phyloP scores from a whole-genome alignment of 1,284 basidiomycete genomes.

The Cryptococcus sp. region DNA sequence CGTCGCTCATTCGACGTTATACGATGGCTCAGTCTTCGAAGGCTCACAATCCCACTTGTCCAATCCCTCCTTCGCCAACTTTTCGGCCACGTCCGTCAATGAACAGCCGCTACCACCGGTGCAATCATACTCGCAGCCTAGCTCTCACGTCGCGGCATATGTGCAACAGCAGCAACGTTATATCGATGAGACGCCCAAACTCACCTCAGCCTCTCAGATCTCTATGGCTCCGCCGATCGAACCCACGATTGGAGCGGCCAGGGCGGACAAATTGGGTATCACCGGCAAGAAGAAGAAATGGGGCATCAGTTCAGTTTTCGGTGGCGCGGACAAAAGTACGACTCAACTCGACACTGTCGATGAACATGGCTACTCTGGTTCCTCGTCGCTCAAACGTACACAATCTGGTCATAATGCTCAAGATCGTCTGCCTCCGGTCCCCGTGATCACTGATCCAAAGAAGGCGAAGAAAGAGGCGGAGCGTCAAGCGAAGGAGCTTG shows the following conservation, averaged over 20 bases:
- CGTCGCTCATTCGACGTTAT: constrained; percentile 17
- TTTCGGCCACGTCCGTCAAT: constrained; percentile 13
- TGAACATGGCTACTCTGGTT: constrained; percentile 52
- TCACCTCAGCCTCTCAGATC: constrained; percentile 6
- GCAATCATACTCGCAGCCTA: constrained; percentile 2
- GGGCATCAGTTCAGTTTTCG: constrained; percentile 64
- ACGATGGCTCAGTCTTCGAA: constrained; percentile 31
- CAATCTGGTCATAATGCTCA: constrained; percentile 70
- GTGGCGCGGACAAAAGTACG: constrained; percentile 66
- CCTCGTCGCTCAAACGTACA: constrained; percentile 74
- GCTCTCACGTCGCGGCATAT: constrained; percentile 16
- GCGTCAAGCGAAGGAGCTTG: constrained; percentile 77
- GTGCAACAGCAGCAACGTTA: constrained; percentile 19
- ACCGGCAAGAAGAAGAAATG: constrained; percentile 54
- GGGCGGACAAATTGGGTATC: constrained; percentile 22
- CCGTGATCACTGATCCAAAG: constrained; percentile 64
- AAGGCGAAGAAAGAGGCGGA: constrained; percentile 89
- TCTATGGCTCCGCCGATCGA: constrained; percentile 25
- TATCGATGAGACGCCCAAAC: constrained; percentile 20
- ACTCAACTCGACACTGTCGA: constrained; percentile 66
- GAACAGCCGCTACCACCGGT: neutral
- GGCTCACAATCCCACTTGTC: constrained; percentile 16
- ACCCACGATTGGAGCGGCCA: constrained; percentile 17
- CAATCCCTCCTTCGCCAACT: constrained; percentile 26
- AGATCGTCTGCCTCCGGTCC: constrained; percentile 56